These are phyloP conservation scores for Botryosphaeria dothidea DNA, from an alignment of 2,329 filamentous ascomycete genomes.

Conservation along the genomic window DNA sequence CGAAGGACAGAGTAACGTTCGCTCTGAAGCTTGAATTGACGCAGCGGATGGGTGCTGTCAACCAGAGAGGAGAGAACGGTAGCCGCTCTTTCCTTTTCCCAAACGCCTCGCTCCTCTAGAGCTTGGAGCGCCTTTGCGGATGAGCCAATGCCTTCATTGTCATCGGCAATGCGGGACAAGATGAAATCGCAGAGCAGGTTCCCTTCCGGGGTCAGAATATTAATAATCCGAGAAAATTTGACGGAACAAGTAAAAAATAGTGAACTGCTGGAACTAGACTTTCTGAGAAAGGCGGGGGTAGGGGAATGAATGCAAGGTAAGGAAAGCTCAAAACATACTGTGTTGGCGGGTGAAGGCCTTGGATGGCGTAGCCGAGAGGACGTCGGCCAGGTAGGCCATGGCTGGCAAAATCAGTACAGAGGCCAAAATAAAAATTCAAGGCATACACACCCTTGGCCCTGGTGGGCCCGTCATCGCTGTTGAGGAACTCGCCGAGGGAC, in stretches of 20 bases:
- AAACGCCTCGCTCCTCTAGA: slow-evolving; percentile 61
- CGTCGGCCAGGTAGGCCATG: slow-evolving; percentile 53
- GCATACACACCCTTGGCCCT: slow-evolving; percentile 57
- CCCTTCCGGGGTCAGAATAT: slow-evolving; percentile 44
- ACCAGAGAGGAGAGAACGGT: slow-evolving; percentile 53
- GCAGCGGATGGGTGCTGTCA: slow-evolving; percentile 58
- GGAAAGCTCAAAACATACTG: slow-evolving; percentile 34
- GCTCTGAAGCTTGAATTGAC: slow-evolving; percentile 62
- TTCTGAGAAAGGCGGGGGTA: too few species aligned
- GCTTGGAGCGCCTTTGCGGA: slow-evolving; percentile 60
- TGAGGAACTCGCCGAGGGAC: slow-evolving; percentile 66
- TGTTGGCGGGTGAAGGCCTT: slow-evolving; percentile 63
- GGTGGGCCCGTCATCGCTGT: slow-evolving; percentile 62
- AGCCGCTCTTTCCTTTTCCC: slow-evolving; percentile 58
- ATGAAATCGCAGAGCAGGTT: slow-evolving; percentile 63
- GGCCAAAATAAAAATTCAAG: slow-evolving; percentile 36
- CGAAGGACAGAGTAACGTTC: slow-evolving; percentile 63
- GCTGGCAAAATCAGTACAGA: slow-evolving; percentile 32
- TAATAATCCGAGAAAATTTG: too few species aligned
- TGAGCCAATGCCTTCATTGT: slow-evolving; percentile 54
- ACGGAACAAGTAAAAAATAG: background rate
- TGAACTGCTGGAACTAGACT: too few species aligned
- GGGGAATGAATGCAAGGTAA: background rate
- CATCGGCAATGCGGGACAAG: slow-evolving; percentile 63
- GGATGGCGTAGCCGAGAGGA: slow-evolving; percentile 51